Conservation (phyloP, 768 basidiomycete genomes). For the Mycena crocata region DNA sequence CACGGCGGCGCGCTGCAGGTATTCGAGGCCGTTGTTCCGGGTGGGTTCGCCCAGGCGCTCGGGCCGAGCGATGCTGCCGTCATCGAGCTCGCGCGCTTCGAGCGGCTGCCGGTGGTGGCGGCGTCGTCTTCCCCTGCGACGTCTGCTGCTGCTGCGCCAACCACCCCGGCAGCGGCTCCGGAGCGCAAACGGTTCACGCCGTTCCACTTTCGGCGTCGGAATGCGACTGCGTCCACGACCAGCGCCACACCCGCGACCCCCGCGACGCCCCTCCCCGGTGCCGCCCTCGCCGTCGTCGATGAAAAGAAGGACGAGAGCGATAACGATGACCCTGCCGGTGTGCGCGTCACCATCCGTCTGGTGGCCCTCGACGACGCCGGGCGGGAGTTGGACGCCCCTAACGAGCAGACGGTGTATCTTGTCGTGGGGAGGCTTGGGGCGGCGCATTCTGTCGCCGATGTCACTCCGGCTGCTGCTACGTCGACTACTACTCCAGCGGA, state of each 20-base stretch:
- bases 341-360: slow-evolving; percentile 82
- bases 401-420: slow-evolving; percentile 91
- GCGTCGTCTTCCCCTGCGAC: slow-evolving; percentile 36
- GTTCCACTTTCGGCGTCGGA: slow-evolving; percentile 75
- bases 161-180: slow-evolving; percentile 33
- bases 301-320: slow-evolving; percentile 57
- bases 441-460: slow-evolving; percentile 41
- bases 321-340: slow-evolving; percentile 69
- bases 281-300: slow-evolving; percentile 84
- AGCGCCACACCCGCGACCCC: slow-evolving; percentile 38
- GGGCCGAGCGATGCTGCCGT: slow-evolving; percentile 82
- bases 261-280: slow-evolving; percentile 59
- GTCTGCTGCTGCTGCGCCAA: slow-evolving; percentile 22
- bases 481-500: background rate
- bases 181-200: slow-evolving; percentile 70
- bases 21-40: slow-evolving; percentile 76
- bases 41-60: slow-evolving; percentile 84
- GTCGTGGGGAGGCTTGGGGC: slow-evolving; percentile 81
- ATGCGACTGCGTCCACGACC: too few species aligned
- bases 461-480: slow-evolving; percentile 19
- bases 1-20: slow-evolving; percentile 59
- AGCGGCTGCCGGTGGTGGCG: slow-evolving; percentile 48
- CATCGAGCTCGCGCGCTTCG: slow-evolving; percentile 84
- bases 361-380: slow-evolving; percentile 86
- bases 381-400: slow-evolving; percentile 71